Conservation (phyloP, 805 yeast genomes). For the Wickerhamiella nectarea region DNA sequence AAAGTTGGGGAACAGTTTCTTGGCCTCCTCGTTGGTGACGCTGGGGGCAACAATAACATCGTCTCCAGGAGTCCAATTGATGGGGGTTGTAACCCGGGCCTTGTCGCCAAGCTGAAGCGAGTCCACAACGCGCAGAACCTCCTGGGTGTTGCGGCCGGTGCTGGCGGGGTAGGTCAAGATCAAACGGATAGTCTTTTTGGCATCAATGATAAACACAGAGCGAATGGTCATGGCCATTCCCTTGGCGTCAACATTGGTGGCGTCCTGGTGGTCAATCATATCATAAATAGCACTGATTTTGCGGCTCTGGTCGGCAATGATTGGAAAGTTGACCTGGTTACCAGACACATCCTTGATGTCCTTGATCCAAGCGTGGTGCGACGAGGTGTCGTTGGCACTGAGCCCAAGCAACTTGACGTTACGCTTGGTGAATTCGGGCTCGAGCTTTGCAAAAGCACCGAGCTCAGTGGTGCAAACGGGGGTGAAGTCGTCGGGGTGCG, state of each 20-base stretch:
- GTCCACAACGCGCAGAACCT: conserved; percentile 79
- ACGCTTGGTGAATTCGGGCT: conserved; percentile 77
- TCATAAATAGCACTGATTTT: conserved; percentile 68
- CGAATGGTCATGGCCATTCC: conserved; percentile 79
- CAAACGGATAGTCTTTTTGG: conserved; percentile 73
- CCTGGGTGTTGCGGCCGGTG: conserved; percentile 85
- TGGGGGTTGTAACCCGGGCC: conserved; percentile 77
- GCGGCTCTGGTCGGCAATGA: conserved; percentile 73
- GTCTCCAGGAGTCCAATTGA: conserved; percentile 77
- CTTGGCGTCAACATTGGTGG: conserved; percentile 50
- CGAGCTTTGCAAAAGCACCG: conserved; percentile 85
- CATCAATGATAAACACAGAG: conserved; percentile 83
- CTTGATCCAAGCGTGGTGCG: conserved; percentile 76
- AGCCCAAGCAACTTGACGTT: conserved; percentile 77
- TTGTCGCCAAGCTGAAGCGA: conserved; percentile 75
- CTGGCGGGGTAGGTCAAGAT: conserved; percentile 83
- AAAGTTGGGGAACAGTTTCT: conserved; percentile 74
- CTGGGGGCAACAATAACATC: conserved; percentile 87
- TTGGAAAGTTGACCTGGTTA: conserved; percentile 67
- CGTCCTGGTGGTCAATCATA: conserved; percentile 75
- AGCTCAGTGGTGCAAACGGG: conserved; percentile 93
- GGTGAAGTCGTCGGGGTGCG: conserved; percentile 91
- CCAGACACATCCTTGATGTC: conserved; percentile 79
- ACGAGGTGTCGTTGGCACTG: conserved; percentile 69
- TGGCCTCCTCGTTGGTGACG: conserved; percentile 65